Percentiles rank a stretch among this genome's conserved stretches.
Evolutionary conservation across 352 stramenopile genomes (phyloP).

Genomic region (Globisporangium spiculum): DNA sequence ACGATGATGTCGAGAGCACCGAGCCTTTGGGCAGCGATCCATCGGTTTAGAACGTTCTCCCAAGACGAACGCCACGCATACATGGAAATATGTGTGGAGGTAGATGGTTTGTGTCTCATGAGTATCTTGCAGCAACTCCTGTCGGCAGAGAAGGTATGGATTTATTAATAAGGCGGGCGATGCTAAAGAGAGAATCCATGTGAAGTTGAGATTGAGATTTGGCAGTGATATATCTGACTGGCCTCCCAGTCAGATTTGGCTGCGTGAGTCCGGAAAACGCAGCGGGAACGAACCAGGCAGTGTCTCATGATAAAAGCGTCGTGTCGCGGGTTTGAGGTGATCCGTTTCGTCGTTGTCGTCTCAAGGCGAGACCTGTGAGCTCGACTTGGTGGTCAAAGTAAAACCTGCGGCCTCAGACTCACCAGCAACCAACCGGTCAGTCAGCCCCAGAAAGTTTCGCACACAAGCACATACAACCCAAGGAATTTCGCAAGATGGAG

Average conservation of each 20-base stretch:
- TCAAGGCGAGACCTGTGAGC: background rate
- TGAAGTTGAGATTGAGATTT: slow-evolving; percentile 1
- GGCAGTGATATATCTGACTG: background rate
- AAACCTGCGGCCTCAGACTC: background rate
- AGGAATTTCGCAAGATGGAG: slow-evolving; percentile 37
- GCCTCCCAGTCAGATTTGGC: background rate
- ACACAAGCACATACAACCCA: background rate
- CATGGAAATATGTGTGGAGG: background rate
- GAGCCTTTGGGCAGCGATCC: background rate
- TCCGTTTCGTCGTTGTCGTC: slow-evolving; percentile 6
- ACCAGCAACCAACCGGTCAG: background rate
- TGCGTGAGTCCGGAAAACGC: slow-evolving; percentile 1
- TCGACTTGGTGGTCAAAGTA: background rate
- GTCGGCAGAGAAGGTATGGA: slow-evolving; percentile 1
- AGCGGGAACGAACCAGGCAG: background rate
- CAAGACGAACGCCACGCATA: background rate
- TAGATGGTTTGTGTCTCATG: background rate
- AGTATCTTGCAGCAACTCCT: background rate
- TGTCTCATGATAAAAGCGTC: background rate
- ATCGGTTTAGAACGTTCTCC: background rate
- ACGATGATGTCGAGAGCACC: background rate
- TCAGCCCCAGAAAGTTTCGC: slow-evolving; percentile 1
- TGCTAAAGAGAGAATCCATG: slow-evolving; percentile 1
- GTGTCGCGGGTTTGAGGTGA: background rate
- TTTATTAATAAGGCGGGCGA: slow-evolving; percentile 5